phyloP scores from a whole-genome alignment of 352 stramenopile genomes.

The Plasmopara halstedii region DNA sequence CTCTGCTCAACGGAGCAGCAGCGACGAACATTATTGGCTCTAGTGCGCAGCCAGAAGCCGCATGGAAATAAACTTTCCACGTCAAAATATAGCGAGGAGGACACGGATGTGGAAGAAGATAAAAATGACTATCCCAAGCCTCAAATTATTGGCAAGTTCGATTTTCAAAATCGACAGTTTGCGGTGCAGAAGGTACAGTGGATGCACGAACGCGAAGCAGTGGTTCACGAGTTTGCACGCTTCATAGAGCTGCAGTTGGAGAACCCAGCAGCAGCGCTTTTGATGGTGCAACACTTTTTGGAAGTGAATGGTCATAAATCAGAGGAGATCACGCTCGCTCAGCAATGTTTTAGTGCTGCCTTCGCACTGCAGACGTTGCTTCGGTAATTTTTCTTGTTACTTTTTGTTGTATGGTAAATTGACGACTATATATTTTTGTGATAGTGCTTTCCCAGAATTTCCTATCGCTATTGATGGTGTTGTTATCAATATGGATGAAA shows the following conservation, averaged over 20 bases:
- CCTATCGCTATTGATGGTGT: slow-evolving; percentile 40
- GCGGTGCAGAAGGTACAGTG: slow-evolving; percentile 54
- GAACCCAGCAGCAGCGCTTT: slow-evolving; percentile 25
- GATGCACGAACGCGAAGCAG: slow-evolving; percentile 48
- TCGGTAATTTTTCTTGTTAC: slow-evolving; percentile 20
- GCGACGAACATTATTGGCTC: slow-evolving; percentile 38
- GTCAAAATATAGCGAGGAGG: slow-evolving; percentile 34
- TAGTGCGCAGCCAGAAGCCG: slow-evolving; percentile 36
- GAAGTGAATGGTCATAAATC: slow-evolving; percentile 43
- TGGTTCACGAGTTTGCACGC: slow-evolving; percentile 64
- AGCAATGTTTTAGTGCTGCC: slow-evolving; percentile 73
- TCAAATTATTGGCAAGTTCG: slow-evolving; percentile 50
- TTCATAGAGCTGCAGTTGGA: slow-evolving; percentile 72
- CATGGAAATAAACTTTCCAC: slow-evolving; percentile 7
- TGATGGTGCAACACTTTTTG: slow-evolving; percentile 50
- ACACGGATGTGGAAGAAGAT: slow-evolving; percentile 28
- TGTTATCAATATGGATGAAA: slow-evolving; percentile 36
- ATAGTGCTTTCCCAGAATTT: slow-evolving; percentile 41
- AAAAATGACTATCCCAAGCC: slow-evolving; percentile 23
- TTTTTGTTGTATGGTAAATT: not conserved
- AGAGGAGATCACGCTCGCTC: slow-evolving; percentile 27
- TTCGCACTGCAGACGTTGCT: slow-evolving; percentile 75
- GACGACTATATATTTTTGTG: not conserved
- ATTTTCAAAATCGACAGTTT: slow-evolving; percentile 52
- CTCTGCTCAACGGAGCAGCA: slow-evolving; percentile 61